Percentiles rank a stretch among this genome's conserved stretches.
Conservation (phyloP, 164 flowering plant species). For the Aristolochia fimbriata region DNA sequence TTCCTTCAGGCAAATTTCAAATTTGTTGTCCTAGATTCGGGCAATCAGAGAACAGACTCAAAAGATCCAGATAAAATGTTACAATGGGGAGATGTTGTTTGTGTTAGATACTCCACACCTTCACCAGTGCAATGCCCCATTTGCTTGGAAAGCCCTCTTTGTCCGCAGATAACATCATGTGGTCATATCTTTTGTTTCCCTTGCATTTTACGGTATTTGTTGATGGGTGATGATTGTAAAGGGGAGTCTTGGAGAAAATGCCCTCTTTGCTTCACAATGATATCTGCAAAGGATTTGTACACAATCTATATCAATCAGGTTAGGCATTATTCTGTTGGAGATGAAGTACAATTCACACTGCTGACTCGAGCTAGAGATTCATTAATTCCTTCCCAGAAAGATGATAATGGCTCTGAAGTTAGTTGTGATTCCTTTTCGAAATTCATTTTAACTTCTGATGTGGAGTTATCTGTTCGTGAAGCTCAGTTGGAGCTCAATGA, state of each 20-base stretch:
- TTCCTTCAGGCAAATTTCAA: constrained; percentile 93
- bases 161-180: constrained; percentile 98
- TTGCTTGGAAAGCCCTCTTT: constrained; percentile 80
- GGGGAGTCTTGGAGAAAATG: constrained; percentile 77
- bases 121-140: constrained; percentile 79
- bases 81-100: constrained; percentile 88
- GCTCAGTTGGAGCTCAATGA: constrained; percentile 69
- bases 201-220: constrained; percentile 71
- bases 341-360: constrained; percentile 58
- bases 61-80: constrained; percentile 88
- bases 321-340: constrained; percentile 50
- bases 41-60: constrained; percentile 34
- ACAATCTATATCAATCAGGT: constrained; percentile 73
- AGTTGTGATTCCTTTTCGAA: constrained; percentile 55
- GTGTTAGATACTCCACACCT: constrained; percentile 68
- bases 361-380: constrained; percentile 70
- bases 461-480: constrained; percentile 55
- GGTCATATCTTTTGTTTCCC: constrained; percentile 98
- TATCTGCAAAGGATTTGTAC: constrained; percentile 76
- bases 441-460: constrained; percentile 72
- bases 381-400: constrained; percentile 36
- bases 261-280: constrained; percentile 83
- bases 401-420: constrained; percentile 9
- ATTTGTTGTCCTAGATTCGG: constrained; percentile 77
- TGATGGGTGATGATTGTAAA: constrained; percentile 58